Evolutionary conservation across 2,329 filamentous ascomycete genomes (phyloP), one percentile per base, ranked within the genome.

Genomic region (Colletotrichum theobromicola): DNA sequence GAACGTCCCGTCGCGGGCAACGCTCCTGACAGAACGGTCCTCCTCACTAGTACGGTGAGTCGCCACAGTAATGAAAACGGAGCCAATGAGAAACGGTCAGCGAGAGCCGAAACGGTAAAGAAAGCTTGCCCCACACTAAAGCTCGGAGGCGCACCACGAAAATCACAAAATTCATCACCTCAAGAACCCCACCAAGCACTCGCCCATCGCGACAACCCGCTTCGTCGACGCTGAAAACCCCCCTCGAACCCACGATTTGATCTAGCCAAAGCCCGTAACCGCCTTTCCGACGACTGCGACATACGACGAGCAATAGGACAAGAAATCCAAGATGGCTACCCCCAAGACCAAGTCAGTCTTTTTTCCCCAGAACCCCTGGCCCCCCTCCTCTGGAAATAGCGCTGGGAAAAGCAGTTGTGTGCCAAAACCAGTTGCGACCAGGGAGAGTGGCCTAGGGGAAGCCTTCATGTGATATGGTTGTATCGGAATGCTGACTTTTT

Each of bases 81-180:
- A 46, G n/a, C 15, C 7, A 21, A 21, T 50, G 7, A n/a, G 8
- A 28, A 42, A 6, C 42, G 63, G 34, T 28, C 24, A 18, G 8
- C 10, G 10, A 26, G 63, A n/a, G 35, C 65, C 18, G 37, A 64
- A 73, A 30, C 50, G 70, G 73, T 15, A 55, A 65, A 74, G 70
- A 64, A 53, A n/a, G 6, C 26, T 16, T 46, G 58, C 70, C 60
- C 73, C 70, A 72, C 72, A 70, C 34, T 32, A 70, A 37, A 62
- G 64, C 64, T 70, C n/a, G 46, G 73, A 70, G 73, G 50, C 73
- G 64, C 73, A 75, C 73, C 73, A 75, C 70, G 73, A 75, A 75
- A 74, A 74, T 73, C 67, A 69, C 73, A 75, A 75, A 75, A 75
- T 55, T 70, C 72, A 65, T 75, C 70, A 16, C 55, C 13, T 28